A percentile compares a stretch with the other conserved stretches of the same genome.
These are phyloP conservation scores for Hibiscus mutabilis DNA, from an alignment of 345 rosid genomes.

Conservation along the genomic window DNA sequence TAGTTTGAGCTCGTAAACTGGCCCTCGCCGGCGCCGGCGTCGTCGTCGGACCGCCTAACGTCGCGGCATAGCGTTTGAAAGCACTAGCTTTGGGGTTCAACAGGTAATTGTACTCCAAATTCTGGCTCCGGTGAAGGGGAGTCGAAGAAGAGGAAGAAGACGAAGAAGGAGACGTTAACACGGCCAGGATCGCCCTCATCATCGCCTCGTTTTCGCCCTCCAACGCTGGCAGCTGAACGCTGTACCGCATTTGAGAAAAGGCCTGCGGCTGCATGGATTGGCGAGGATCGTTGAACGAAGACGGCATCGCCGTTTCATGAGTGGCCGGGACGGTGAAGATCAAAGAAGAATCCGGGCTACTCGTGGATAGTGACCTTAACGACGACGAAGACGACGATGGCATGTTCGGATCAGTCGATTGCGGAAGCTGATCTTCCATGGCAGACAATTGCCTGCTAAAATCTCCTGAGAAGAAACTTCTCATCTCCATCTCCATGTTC, in stretches of 20 bases:
- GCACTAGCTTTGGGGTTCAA: constrained; percentile 23
- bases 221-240: constrained; percentile 22
- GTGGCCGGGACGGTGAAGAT: constrained; percentile 35
- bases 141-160: constrained; percentile 49
- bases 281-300: constrained; percentile 15
- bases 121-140: constrained; percentile 15
- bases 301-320: constrained; percentile 4
- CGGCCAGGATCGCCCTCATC: constrained; percentile 61
- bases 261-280: constrained; percentile 36
- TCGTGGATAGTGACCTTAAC: constrained; percentile 48
- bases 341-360: constrained; percentile 56
- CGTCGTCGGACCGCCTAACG: constrained; percentile 1
- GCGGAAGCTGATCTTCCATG: constrained; percentile 24
- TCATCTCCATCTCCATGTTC: constrained; percentile 45
- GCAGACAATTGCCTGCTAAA: constrained; percentile 31
- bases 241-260: constrained; percentile 14
- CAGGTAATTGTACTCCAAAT: constrained; percentile 10
- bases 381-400: constrained; percentile 72
- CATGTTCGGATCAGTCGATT: constrained; percentile 16
- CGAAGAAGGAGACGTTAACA: constrained; percentile 43
- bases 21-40: constrained; percentile 9
- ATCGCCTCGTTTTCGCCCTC: constrained; percentile 46
- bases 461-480: constrained; percentile 46
- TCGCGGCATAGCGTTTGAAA: constrained; percentile 34
- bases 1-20: constrained; percentile 24